Evolutionary conservation across 2,329 filamentous ascomycete genomes (phyloP).

Genomic region (Fusarium algeriense): DNA sequence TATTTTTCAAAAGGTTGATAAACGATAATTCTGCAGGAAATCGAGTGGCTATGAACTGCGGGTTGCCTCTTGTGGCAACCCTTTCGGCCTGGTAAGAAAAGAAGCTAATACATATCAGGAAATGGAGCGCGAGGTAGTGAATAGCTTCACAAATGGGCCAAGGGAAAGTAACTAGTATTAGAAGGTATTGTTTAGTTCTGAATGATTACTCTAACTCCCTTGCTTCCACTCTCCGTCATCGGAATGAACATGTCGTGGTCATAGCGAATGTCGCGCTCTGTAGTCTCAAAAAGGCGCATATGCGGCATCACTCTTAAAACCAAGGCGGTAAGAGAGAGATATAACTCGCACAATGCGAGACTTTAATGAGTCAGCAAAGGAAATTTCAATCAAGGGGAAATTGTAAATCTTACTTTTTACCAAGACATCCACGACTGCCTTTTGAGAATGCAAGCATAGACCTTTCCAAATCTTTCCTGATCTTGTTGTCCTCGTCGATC

Average conservation of each 20-base stretch:
- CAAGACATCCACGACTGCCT: slow-evolving; percentile 21
- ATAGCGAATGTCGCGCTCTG: slow-evolving; percentile 13
- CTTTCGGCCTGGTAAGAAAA: rapidly evolving
- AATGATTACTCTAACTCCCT: slow-evolving; percentile 14
- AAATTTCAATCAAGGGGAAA: rapidly evolving
- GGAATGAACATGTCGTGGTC: slow-evolving; percentile 31
- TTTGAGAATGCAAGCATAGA: slow-evolving; percentile 19
- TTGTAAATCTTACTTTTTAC: slow-evolving; percentile 14
- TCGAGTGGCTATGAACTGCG: neutral
- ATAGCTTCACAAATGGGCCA: neutral
- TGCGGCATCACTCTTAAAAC: slow-evolving; percentile 14
- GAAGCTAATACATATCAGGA: neutral
- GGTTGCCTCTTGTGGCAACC: rapidly evolving
- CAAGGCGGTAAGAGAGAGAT: slow-evolving; percentile 19
- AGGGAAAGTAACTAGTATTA: neutral
- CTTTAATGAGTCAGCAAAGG: neutral
- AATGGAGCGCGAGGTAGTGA: neutral
- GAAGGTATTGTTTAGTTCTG: neutral
- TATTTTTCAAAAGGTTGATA: neutral
- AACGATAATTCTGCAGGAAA: neutral
- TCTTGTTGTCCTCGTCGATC: slow-evolving; percentile 1
- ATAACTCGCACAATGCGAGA: slow-evolving; percentile 18
- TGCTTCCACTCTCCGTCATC: neutral
- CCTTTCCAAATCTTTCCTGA: slow-evolving; percentile 14
- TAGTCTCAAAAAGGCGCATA: slow-evolving; percentile 15